Base-by-base conservation (phyloP, 352 stramenopile species). In the Salisapilia sapeloensis region DNA sequence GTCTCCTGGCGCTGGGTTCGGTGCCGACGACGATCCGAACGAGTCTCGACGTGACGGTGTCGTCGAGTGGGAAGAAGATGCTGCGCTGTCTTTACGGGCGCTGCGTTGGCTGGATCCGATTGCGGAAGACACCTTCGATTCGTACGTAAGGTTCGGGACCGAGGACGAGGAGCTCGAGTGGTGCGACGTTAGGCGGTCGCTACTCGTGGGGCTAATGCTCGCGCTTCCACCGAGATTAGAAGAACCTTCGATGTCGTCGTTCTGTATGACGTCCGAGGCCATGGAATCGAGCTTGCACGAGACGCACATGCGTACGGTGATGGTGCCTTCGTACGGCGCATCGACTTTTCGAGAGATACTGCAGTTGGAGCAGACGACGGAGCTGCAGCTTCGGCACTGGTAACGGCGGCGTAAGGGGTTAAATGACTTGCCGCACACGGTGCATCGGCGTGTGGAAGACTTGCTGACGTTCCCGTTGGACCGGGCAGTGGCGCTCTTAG, bases 351-450 rank as follows among this genome's bases (percentile, higher is more conserved):
- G 59, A 28, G 63, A 43, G 35, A 84, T 64, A 32, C 63, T 76
- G 54, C 74, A 90, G 35, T 75, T 63, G 17, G 55, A 64, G 48
- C 70, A 86, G 12, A 86, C 52, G 14, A 77, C 53, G 15, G 45
- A 48, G 5, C 51, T 56, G 26, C 70, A 90, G 38, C 60, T 46
- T 19, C 65, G 62, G 46, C 74, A 86, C 31, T 69, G 55, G 52
- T 84, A 75, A 6, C 71, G 67, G 17, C 74, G 53, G 8, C 67
- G 67, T 38, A 90, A 44, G 19, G 67, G 63, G 38, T 83, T 86
- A 42, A 90, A 90, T 37, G 54, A 75, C 54, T 86, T 90, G 36
- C 58, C 61, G 42, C 70, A 90, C 2, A 79, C 51, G 0, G 62
- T 56, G 42, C 74, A 86, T 8, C 32, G 18, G n/a, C n/a, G n/a